Evolutionary conservation across 2,329 filamentous ascomycete genomes (phyloP).

Genomic region (Acrocalymma vagum): DNA sequence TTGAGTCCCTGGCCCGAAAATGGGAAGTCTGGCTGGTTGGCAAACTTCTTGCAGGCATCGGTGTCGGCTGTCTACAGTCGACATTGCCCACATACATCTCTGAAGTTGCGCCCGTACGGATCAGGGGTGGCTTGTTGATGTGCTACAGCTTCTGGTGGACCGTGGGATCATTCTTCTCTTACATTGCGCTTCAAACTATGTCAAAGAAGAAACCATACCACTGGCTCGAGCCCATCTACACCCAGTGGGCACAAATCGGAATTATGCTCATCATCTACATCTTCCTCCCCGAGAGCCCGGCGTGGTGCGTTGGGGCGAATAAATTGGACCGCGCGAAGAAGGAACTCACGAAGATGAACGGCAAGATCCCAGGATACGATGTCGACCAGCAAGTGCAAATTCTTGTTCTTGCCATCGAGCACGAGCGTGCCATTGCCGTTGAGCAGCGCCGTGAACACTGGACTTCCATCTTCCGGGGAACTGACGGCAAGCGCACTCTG

Average conservation of each 20-base stretch:
- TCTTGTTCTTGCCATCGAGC: slow-evolving; percentile 19
- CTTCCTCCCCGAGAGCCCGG: slow-evolving; percentile 51
- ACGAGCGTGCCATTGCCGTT: slow-evolving; percentile 44
- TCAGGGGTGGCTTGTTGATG: slow-evolving; percentile 52
- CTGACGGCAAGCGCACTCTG: slow-evolving; percentile 48
- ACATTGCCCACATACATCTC: slow-evolving; percentile 54
- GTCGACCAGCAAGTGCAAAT: slow-evolving; percentile 4
- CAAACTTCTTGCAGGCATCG: slow-evolving; percentile 44
- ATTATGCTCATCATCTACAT: slow-evolving; percentile 51
- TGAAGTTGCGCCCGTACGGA: slow-evolving; percentile 52
- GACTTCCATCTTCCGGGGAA: slow-evolving; percentile 49
- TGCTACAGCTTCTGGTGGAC: slow-evolving; percentile 48
- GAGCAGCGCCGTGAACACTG: slow-evolving; percentile 24
- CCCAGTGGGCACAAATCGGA: slow-evolving; percentile 55
- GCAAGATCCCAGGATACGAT: slow-evolving; percentile 7
- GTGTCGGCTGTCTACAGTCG: slow-evolving; percentile 53
- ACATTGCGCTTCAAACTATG: slow-evolving; percentile 51
- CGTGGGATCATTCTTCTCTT: slow-evolving; percentile 54
- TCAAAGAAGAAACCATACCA: slow-evolving; percentile 3
- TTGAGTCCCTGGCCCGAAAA: slow-evolving; percentile 46
- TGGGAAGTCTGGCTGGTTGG: slow-evolving; percentile 53
- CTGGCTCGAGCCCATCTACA: slow-evolving; percentile 2
- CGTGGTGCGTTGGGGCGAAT: slow-evolving; percentile 29
- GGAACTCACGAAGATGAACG: slow-evolving; percentile 35
- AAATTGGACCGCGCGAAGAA: slow-evolving; percentile 34